phyloP scores from a whole-genome alignment of 192 early-diverging fungal species.

The Coemansia sp. region DNA sequence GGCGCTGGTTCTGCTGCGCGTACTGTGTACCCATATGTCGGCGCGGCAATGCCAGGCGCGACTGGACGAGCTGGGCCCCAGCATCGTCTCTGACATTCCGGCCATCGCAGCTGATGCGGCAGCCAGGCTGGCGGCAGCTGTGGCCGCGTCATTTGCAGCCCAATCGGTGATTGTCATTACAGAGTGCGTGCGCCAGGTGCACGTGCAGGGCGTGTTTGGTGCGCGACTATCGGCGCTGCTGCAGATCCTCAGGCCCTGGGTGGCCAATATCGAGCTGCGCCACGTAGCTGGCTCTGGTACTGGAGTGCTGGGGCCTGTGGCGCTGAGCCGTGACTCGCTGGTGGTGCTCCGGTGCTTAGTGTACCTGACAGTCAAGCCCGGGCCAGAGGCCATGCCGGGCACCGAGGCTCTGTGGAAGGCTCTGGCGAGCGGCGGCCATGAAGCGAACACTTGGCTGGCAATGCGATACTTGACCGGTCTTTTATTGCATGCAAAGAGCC shows the following conservation, averaged over 20 bases:
- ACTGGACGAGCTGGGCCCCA: constrained; percentile 41
- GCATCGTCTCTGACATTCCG: constrained; percentile 42
- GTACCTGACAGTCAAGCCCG: constrained; percentile 28
- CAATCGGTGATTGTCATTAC: constrained; percentile 21
- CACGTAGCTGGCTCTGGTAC: background rate
- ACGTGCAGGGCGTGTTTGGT: constrained; percentile 7
- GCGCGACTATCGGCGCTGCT: constrained; percentile 13
- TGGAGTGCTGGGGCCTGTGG: constrained; percentile 18
- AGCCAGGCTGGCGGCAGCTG: constrained; percentile 6
- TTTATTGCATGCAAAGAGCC: constrained; percentile 20
- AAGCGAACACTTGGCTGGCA: constrained; percentile 29
- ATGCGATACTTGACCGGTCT: constrained; percentile 32
- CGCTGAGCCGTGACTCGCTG: constrained; percentile 34
- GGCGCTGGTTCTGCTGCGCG: constrained; percentile 37
- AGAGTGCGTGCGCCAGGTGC: constrained; percentile 41
- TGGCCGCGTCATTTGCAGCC: constrained; percentile 25
- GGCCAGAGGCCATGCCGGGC: constrained; percentile 9
- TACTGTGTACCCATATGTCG: constrained; percentile 25
- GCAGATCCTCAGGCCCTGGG: constrained; percentile 29
- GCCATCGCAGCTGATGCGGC: constrained; percentile 32
- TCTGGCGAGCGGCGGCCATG: background rate
- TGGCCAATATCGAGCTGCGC: constrained; percentile 27
- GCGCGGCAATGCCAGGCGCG: constrained; percentile 7
- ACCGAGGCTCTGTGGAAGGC: constrained; percentile 44
- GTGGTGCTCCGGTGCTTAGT: constrained; percentile 48